These are phyloP conservation scores for Penicillium parvum DNA, from an alignment of 495 filamentous ascomycete species.

Conservation along the genomic window DNA sequence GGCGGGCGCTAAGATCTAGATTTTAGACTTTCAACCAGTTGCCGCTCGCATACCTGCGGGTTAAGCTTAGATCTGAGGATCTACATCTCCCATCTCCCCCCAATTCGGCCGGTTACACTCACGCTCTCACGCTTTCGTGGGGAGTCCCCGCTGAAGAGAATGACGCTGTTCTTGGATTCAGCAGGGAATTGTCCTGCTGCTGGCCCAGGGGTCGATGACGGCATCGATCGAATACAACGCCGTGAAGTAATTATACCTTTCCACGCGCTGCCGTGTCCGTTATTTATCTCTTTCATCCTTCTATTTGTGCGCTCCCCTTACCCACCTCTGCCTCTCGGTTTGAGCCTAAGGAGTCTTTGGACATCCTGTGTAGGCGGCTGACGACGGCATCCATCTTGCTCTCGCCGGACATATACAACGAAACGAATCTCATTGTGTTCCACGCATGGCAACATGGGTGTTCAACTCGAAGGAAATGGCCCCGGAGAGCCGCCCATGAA, in stretches of 20 bases:
- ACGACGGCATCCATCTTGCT: conserved; percentile 6
- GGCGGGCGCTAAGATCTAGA: conserved; percentile 9
- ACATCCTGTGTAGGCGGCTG: conserved; percentile 14
- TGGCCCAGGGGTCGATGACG: conserved; percentile 26
- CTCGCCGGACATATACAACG: not conserved
- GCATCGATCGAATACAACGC: conserved; percentile 22
- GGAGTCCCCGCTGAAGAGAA: not conserved
- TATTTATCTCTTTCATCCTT: not conserved
- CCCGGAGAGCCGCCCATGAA: conserved; percentile 35
- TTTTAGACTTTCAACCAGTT: conserved; percentile 8
- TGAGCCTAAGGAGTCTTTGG: conserved; percentile 13
- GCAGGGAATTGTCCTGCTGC: conserved; percentile 3
- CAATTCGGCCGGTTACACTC: conserved; percentile 24
- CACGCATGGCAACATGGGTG: conserved; percentile 26
- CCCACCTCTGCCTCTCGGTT: conserved; percentile 4
- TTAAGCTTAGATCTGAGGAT: conserved; percentile 4
- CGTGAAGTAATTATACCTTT: conserved; percentile 6
- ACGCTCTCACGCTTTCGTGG: conserved; percentile 11
- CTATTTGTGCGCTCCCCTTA: not conserved
- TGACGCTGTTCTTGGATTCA: conserved; percentile 19
- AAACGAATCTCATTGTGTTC: not conserved
- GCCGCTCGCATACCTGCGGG: conserved; percentile 12
- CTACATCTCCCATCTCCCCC: not conserved
- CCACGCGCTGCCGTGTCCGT: conserved; percentile 7
- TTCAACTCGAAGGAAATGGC: conserved; percentile 25